Evolutionary conservation across 1,284 basidiomycete genomes (phyloP).

Genomic region (Chalciporus sp.): DNA sequence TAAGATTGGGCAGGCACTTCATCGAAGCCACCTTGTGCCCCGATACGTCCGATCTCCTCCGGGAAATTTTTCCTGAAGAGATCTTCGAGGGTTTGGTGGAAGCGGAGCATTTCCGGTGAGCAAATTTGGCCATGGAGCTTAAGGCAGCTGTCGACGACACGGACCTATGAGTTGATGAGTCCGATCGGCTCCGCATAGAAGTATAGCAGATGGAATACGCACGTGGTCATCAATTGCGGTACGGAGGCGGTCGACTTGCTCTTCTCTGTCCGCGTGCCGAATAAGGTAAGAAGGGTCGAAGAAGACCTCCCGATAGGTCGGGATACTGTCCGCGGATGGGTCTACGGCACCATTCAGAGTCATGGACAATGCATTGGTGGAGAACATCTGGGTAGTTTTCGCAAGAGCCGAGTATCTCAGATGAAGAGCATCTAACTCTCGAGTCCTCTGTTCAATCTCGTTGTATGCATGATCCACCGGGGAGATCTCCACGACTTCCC

Average conservation of each 20-base stretch:
- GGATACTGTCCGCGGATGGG: conserved; percentile 74
- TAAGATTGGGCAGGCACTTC: conserved; percentile 33
- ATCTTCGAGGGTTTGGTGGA: conserved; percentile 88
- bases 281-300: conserved; percentile 71
- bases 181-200: conserved; percentile 2
- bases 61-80: conserved; percentile 91
- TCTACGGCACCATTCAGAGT: conserved; percentile 88
- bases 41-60: conserved; percentile 80
- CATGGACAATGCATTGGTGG: conserved; percentile 88
- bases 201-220: conserved; percentile 18
- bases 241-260: conserved; percentile 71
- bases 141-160: conserved; percentile 82
- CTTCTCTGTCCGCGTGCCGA: conserved; percentile 71
- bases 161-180: conserved; percentile 49
- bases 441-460: conserved; percentile 78
- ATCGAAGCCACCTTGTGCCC: conserved; percentile 44
- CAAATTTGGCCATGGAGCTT: conserved; percentile 83
- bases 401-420: conserved; percentile 76
- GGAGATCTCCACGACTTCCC: conserved; percentile 78
- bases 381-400: conserved; percentile 71
- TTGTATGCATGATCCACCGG: conserved; percentile 85
- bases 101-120: conserved; percentile 84
- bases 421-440: conserved; percentile 72
- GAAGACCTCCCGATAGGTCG: conserved; percentile 79
- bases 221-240: conserved; percentile 84